Base-by-base conservation (phyloP, 805 yeast species). In the Wickerhamomyces alni region DNA sequence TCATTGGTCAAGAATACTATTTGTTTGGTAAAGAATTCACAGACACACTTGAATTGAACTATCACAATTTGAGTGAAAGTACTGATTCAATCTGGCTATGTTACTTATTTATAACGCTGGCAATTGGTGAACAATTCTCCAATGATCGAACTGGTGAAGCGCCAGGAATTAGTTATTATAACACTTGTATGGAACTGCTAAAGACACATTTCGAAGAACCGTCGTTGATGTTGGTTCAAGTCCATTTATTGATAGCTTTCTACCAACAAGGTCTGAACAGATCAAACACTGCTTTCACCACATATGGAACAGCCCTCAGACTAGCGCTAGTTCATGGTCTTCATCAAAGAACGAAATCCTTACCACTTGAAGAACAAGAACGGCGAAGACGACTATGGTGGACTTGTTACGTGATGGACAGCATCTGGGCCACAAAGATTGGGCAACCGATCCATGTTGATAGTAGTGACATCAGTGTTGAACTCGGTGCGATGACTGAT, bases 331-430 rank as follows among this genome's bases (percentile, higher is more conserved):
- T 58, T 5, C 41, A 60, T 28, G 65, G 65, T 3, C 46, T 61
- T 18, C 68, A 65, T 47, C 47, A 57, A 30, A 57, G 55, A 26
- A 40, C 45, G 10, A 41, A 44, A 11, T 43, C 46, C 11, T 34
- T 51, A 12, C 43, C 52, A 12, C 12, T 39, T 5, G 45, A 42
- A 19, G 62, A 60, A 33, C 46, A 49, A 17, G 62, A 64, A 22
- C 56, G 58, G 36, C 47, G 66, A 18, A 56, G 63, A 41, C 53
- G 65, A 35, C 48, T 63, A 4, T 65, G 69, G 68, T 65, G 70
- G 70, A 62, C 70, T 10, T 58, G 60, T 17, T 63, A 57, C 43
- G 52, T 60, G 6, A 51, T 64, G 48, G 66, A 63, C 36, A 56
- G 61, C 17, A 53, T 60, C 17, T 64, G 67, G 49, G 56, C 63